phyloP scores from a whole-genome alignment of 257 asterid genomes.

The Ballota nigra region DNA sequence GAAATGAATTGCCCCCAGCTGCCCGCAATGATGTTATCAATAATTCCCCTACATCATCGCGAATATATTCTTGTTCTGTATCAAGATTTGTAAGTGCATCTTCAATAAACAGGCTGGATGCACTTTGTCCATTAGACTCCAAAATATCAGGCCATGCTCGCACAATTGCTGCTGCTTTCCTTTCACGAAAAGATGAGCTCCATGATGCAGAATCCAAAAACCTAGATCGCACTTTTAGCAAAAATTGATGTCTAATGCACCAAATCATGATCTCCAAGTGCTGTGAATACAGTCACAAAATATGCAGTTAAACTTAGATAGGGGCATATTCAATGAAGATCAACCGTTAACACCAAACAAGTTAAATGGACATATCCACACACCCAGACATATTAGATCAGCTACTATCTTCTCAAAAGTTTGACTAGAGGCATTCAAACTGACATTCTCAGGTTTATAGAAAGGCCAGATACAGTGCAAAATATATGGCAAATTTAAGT shows the following conservation, averaged over 20 bases:
- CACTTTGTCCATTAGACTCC: slow-evolving; percentile 36
- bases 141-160: slow-evolving; percentile 85
- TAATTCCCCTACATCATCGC: slow-evolving; percentile 47
- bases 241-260: slow-evolving; percentile 81
- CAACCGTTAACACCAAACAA: slow-evolving; percentile 9
- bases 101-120: slow-evolving; percentile 73
- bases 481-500: slow-evolving; percentile 1
- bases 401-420: background rate
- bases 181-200: slow-evolving; percentile 57
- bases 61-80: slow-evolving; percentile 45
- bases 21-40: slow-evolving; percentile 43
- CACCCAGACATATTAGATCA: background rate
- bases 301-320: background rate
- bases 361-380: background rate
- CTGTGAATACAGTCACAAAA: slow-evolving; percentile 40
- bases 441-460: slow-evolving; percentile 6
- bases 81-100: slow-evolving; percentile 89
- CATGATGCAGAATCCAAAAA: slow-evolving; percentile 58
- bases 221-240: slow-evolving; percentile 57
- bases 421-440: slow-evolving; percentile 4
- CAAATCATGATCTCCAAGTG: slow-evolving; percentile 85
- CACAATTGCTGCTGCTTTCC: slow-evolving; percentile 62
- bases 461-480: background rate
- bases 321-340: slow-evolving; percentile 16
- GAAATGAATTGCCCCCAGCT: slow-evolving; percentile 42